Base-by-base conservation (phyloP, 2,329 filamentous ascomycete genomes). In the Tolypocladium endophyticum region DNA sequence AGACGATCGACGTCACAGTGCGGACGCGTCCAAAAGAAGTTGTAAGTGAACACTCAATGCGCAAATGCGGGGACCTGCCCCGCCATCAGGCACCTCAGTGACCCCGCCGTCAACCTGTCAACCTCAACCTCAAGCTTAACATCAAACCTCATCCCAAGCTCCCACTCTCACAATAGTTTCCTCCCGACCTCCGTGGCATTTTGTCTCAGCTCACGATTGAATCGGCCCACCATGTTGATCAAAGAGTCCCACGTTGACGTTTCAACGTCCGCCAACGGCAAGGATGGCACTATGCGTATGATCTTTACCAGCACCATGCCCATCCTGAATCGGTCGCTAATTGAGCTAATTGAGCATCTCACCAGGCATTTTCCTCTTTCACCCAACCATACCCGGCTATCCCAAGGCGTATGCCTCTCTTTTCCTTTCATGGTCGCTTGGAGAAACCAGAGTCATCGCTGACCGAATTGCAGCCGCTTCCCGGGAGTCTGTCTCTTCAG, bases 401-500 rank as follows among this genome's bases (percentile, higher is more conserved):
- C 91, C 92, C 35, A 87, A 94, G 65, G 92, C 92, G 74, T 92
- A 85, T 69, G 81, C 38, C 33, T 20, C 47, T 35, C 16, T 1
- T 12, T 7, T 7, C 28, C 28, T 8, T 4, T 14, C 6, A 2
- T 18, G 7, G 12, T 7, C 25, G 16, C 7, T 0, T 20, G 6
- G 7, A 33, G 12, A n/a, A 6, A 11, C 8, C 8, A n/a, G 28
- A 14, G 8, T 6, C 28, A n/a, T 14, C 12, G 6, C 38, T 57
- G 11, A 11, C 16, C 16, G 28, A 5, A 20, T 18, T 23, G n/a
- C 61, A 85, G 84, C 36, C 79, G 80, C 56, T 96, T 96, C 69
- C 92, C 92, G 0, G 92, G 89, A 25, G 89, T 97, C 6, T 88
- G 90, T 18, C 80, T 97, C 60, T 97, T 96, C 72, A 92, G 88